Percentiles rank a stretch among this genome's conserved stretches.
phyloP scores from a whole-genome alignment of 208 protist species.

The Zelonia costaricensis region DNA sequence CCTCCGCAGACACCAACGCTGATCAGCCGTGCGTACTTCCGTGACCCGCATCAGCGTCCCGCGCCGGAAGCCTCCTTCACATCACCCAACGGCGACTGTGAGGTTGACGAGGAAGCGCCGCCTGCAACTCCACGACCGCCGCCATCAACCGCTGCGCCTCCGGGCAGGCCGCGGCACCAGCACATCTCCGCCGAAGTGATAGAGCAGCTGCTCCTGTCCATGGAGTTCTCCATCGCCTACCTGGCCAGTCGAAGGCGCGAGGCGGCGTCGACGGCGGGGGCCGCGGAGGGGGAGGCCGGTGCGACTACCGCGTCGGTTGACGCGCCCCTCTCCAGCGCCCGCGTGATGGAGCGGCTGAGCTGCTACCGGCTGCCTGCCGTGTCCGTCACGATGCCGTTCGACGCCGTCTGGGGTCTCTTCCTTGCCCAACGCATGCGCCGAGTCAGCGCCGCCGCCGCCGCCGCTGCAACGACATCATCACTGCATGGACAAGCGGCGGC shows the following conservation, averaged over 20 bases:
- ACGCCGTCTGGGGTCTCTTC: conserved; percentile 9
- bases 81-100: too few species aligned
- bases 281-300: not conserved
- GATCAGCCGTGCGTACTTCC: conserved; percentile 20
- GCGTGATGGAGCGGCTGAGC: not conserved
- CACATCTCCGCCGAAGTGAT: conserved; percentile 7
- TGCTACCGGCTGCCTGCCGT: conserved; percentile 1
- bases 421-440: conserved; percentile 6
- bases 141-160: not conserved
- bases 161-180: not conserved
- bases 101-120: not conserved
- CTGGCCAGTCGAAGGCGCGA: not conserved
- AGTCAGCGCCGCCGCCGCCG: not conserved
- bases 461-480: not conserved
- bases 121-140: not conserved
- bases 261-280: not conserved
- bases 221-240: conserved; percentile 23
- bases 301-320: too few species aligned
- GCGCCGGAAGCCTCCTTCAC: not conserved
- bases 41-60: not conserved
- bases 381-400: conserved; percentile 1
- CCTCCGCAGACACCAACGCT: conserved; percentile 19
- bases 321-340: too few species aligned
- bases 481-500: too few species aligned
- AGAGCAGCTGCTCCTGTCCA: conserved; percentile 22